These are phyloP conservation scores for Paramecium pentaurelia DNA, from an alignment of 73 alveolate genomes.

Conservation along the genomic window DNA sequence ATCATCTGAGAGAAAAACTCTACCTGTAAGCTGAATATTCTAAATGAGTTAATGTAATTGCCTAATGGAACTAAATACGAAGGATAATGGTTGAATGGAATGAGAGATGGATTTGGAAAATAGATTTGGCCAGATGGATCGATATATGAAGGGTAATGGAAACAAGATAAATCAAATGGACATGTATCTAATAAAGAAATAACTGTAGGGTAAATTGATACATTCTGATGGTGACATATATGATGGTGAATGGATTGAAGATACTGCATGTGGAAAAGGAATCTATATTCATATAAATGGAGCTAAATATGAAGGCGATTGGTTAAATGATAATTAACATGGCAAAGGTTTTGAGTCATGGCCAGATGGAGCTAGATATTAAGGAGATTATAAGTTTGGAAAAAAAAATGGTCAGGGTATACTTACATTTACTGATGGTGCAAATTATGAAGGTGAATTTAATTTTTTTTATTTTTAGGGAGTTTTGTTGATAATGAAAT, in stretches of 20 bases:
- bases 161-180: constrained; percentile 69
- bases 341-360: constrained; percentile 72
- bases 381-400: constrained; percentile 69
- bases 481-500: constrained; percentile 38
- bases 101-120: constrained; percentile 67
- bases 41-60: background rate
- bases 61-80: constrained; percentile 65
- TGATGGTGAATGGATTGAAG: constrained; percentile 72
- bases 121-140: constrained; percentile 73
- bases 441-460: constrained; percentile 64
- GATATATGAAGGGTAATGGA: constrained; percentile 13
- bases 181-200: constrained; percentile 30
- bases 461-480: background rate
- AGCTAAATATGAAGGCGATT: constrained; percentile 73
- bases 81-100: constrained; percentile 70
- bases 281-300: constrained; percentile 56
- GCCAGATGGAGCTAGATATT: constrained; percentile 69
- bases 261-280: constrained; percentile 62
- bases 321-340: constrained; percentile 73
- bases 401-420: constrained; percentile 72
- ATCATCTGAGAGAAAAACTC: background rate
- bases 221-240: constrained; percentile 83
- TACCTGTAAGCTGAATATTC: background rate
- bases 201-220: constrained; percentile 65
- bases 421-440: constrained; percentile 72